Conservation (phyloP, 495 filamentous ascomycete species). For the Clohesyomyces aquaticus region DNA sequence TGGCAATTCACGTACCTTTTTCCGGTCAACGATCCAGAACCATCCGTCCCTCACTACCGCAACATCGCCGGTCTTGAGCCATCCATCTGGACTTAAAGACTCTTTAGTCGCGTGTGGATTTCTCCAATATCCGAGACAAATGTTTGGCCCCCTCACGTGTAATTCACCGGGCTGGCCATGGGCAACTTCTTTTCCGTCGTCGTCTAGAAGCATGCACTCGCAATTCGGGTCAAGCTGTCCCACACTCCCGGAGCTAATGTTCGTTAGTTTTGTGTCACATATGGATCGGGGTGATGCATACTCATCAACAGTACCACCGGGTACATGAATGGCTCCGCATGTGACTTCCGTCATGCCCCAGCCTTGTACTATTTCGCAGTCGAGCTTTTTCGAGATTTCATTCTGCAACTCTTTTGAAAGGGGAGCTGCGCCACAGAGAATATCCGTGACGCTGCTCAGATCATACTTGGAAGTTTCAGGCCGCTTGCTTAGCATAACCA, state of each 20-base stretch:
- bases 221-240: slow-evolving; percentile 43
- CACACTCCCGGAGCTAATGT: slow-evolving; percentile 41
- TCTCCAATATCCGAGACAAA: slow-evolving; percentile 46
- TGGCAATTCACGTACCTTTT: slow-evolving; percentile 37
- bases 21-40: slow-evolving; percentile 49
- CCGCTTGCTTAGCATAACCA: slow-evolving; percentile 48
- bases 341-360: slow-evolving; percentile 50
- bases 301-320: slow-evolving; percentile 40
- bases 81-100: slow-evolving; percentile 41
- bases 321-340: slow-evolving; percentile 41
- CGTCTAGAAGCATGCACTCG: slow-evolving; percentile 46
- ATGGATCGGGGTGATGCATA: slow-evolving; percentile 20
- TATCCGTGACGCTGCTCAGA: slow-evolving; percentile 44
- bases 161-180: slow-evolving; percentile 44
- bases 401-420: slow-evolving; percentile 46
- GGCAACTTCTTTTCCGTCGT: slow-evolving; percentile 46
- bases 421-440: slow-evolving; percentile 47
- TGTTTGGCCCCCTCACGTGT: slow-evolving; percentile 44
- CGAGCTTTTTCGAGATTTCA: slow-evolving; percentile 36
- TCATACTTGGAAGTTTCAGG: slow-evolving; percentile 46
- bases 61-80: slow-evolving; percentile 46
- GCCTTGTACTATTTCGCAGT: slow-evolving; percentile 42
- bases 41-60: slow-evolving; percentile 43
- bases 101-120: slow-evolving; percentile 45
- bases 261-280: slow-evolving; percentile 8